phyloP scores from a whole-genome alignment of 164 flowering plant species.

The Vitis rupestris region DNA sequence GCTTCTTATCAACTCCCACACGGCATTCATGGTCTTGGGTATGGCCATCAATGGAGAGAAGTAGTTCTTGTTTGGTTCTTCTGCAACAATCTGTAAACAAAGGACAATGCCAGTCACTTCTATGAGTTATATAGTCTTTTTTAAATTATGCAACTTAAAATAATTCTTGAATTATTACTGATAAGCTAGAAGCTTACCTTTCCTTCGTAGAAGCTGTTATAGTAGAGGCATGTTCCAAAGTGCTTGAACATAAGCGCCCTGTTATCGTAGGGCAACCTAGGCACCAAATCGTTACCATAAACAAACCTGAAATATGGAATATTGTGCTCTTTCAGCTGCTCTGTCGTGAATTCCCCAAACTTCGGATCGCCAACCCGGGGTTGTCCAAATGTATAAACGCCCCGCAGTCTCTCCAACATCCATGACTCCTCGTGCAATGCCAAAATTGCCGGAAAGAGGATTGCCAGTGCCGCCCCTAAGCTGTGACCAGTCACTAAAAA shows the following conservation, averaged over 20 bases:
- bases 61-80: conserved; percentile 60
- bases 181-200: conserved; percentile 33
- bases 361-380: conserved; percentile 64
- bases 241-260: conserved; percentile 43
- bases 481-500: conserved; percentile 67
- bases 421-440: conserved; percentile 38
- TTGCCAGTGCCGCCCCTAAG: conserved; percentile 66
- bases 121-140: too few relatives aligned
- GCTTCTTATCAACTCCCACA: conserved; percentile 40
- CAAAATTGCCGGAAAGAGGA: conserved; percentile 48
- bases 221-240: conserved; percentile 60
- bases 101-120: neutral
- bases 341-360: conserved; percentile 40
- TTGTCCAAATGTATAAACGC: conserved; percentile 62
- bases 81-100: conserved; percentile 30
- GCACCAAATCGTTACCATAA: conserved; percentile 53
- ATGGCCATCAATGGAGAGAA: conserved; percentile 23
- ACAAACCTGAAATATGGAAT: conserved; percentile 46
- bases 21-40: conserved; percentile 27
- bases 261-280: conserved; percentile 63
- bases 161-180: neutral
- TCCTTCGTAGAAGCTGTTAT: conserved; percentile 38
- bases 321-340: conserved; percentile 12
- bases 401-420: conserved; percentile 41
- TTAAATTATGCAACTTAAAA: neutral